A percentile compares a stretch with the other conserved stretches of the same genome.
These are phyloP conservation scores for Cercospora sp. DNA, from an alignment of 2,329 filamentous ascomycete species.

Conservation along the genomic window DNA sequence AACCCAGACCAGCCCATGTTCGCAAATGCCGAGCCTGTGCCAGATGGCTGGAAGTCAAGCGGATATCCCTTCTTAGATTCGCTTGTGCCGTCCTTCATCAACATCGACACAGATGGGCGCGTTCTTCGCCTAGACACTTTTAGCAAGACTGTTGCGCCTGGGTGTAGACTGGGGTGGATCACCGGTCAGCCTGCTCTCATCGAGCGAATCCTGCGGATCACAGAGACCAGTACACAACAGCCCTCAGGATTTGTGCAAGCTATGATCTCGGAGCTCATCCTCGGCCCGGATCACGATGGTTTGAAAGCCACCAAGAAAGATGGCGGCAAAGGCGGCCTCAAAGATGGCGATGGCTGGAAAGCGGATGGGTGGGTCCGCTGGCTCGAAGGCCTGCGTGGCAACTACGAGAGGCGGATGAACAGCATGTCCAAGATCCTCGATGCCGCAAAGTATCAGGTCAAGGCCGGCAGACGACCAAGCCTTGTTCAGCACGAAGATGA, in stretches of 20 bases:
- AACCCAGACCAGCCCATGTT: slow-evolving; percentile 35
- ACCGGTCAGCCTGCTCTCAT: slow-evolving; percentile 78
- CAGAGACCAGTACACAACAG: slow-evolving; percentile 76
- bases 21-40: slow-evolving; percentile 52
- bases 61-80: slow-evolving; percentile 81
- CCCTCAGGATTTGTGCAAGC: slow-evolving; percentile 88
- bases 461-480: slow-evolving; percentile 54
- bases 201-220: slow-evolving; percentile 71
- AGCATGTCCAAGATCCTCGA: slow-evolving; percentile 75
- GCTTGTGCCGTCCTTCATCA: slow-evolving; percentile 78
- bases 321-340: slow-evolving; percentile 50
- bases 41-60: slow-evolving; percentile 53
- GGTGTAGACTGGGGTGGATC: slow-evolving; percentile 87
- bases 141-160: slow-evolving; percentile 88
- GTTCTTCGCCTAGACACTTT: slow-evolving; percentile 91
- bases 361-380: slow-evolving; percentile 86
- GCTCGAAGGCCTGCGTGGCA: slow-evolving; percentile 79
- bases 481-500: slow-evolving; percentile 32
- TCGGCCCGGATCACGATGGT: slow-evolving; percentile 64
- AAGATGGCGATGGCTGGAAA: slow-evolving; percentile 67
- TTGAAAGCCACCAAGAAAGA: slow-evolving; percentile 41
- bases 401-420: slow-evolving; percentile 83
- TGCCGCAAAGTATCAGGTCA: slow-evolving; percentile 64
- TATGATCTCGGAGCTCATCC: slow-evolving; percentile 73
- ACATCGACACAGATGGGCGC: slow-evolving; percentile 78